Evolutionary conservation across 2,329 filamentous ascomycete species (phyloP).

Genomic region (Onygena corvina): DNA sequence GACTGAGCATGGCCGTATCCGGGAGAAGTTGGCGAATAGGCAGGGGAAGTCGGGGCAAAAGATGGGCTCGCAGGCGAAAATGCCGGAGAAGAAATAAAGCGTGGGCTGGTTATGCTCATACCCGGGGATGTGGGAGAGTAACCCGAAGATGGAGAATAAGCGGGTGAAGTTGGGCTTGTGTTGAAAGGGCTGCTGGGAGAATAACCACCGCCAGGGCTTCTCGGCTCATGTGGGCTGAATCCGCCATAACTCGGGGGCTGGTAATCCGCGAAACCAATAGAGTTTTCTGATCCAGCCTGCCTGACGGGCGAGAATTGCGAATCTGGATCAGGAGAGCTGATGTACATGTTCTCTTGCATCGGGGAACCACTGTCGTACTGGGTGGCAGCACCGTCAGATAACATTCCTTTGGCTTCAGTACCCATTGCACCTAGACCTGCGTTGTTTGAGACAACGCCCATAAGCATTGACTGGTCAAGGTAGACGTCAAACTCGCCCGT

Average conservation of each 20-base stretch:
- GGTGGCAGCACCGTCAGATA: slow-evolving; percentile 71
- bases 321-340: slow-evolving; percentile 52
- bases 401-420: slow-evolving; percentile 61
- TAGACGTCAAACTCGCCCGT: slow-evolving; percentile 93
- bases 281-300: slow-evolving; percentile 52
- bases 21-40: slow-evolving; percentile 37
- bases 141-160: slow-evolving; percentile 47
- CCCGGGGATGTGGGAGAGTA: slow-evolving; percentile 70
- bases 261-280: slow-evolving; percentile 50
- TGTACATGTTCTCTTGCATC: slow-evolving; percentile 44
- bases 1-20: slow-evolving; percentile 53
- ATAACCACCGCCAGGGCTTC: slow-evolving; percentile 51
- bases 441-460: slow-evolving; percentile 88
- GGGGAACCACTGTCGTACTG: slow-evolving; percentile 71
- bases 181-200: slow-evolving; percentile 66
- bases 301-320: slow-evolving; percentile 60
- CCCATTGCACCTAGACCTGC: slow-evolving; percentile 72
- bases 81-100: slow-evolving; percentile 42
- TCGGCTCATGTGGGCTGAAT: slow-evolving; percentile 56
- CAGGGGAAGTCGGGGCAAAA: slow-evolving; percentile 53
- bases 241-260: slow-evolving; percentile 56
- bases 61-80: slow-evolving; percentile 45
- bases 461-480: slow-evolving; percentile 87
- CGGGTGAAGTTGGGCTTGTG: slow-evolving; percentile 57
- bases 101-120: slow-evolving; percentile 45